Conservation (phyloP, 2,329 filamentous ascomycete species). For the Ascosphaera acerosa region DNA sequence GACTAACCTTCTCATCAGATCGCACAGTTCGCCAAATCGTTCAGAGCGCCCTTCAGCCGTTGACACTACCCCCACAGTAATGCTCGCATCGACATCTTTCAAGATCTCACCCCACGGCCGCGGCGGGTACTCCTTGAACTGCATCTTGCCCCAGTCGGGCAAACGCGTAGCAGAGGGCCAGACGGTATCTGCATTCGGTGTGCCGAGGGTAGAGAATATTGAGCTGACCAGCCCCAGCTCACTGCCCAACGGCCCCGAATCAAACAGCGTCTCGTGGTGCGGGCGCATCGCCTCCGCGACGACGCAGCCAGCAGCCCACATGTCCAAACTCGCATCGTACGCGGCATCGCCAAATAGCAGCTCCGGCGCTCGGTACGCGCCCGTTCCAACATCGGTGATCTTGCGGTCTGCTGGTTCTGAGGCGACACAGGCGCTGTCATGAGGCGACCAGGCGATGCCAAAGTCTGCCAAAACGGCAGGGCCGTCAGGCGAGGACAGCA, state of each 20-base stretch:
- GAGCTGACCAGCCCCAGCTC: constrained; percentile 77
- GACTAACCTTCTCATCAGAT: no score
- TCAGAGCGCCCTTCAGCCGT: no score
- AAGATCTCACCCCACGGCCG: constrained; percentile 46
- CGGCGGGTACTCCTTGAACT: constrained; percentile 50
- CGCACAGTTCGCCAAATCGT: no score
- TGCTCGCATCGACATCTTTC: no score
- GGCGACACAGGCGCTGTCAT: constrained; percentile 19
- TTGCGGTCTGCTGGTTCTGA: constrained; percentile 43
- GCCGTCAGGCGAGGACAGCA: constrained; percentile 40
- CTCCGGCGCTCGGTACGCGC: constrained; percentile 73
- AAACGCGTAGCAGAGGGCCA: constrained; percentile 45
- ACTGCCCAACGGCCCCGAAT: constrained; percentile 71
- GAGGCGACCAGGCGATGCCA: constrained; percentile 63
- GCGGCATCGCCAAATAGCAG: constrained; percentile 57
- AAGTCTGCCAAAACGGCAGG: constrained; percentile 73
- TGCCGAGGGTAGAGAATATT: constrained; percentile 79
- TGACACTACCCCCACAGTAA: no score
- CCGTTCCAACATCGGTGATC: constrained; percentile 82
- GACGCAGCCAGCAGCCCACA: constrained; percentile 74
- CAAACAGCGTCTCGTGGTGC: constrained; percentile 41
- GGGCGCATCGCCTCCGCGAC: constrained; percentile 45
- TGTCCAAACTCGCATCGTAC: constrained; percentile 51
- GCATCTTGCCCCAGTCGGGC: constrained; percentile 65
- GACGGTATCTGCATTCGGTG: constrained; percentile 44